A percentile compares a stretch with the other conserved stretches of the same genome.
phyloP scores from a whole-genome alignment of 164 flowering plant genomes.

The Santalum album region DNA sequence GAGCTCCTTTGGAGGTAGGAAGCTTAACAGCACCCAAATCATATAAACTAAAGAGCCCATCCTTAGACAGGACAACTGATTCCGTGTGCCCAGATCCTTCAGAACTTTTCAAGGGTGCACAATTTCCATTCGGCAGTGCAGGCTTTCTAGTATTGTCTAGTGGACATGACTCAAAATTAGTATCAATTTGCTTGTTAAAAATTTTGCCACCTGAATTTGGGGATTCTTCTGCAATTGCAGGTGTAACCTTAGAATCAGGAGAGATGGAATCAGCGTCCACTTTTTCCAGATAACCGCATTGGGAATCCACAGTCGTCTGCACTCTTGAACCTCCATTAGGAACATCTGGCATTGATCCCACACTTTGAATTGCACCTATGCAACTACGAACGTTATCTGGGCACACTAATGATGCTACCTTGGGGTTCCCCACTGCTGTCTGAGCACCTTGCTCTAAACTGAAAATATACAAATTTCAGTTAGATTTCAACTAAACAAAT shows the following conservation, averaged over 20 bases:
- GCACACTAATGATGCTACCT: constrained; percentile 7
- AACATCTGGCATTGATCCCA: constrained; percentile 14
- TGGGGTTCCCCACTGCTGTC: constrained; percentile 15
- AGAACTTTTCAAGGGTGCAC: constrained; percentile 20
- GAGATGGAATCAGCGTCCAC: constrained; percentile 8
- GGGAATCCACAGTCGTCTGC: constrained; percentile 15
- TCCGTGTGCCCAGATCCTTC: constrained; percentile 26
- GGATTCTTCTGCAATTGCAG: constrained; percentile 7
- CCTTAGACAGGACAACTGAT: constrained; percentile 10
- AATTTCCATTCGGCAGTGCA: constrained; percentile 11
- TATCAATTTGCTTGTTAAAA: constrained; percentile 13
- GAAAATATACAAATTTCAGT: constrained; percentile 24
- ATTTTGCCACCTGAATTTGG: constrained; percentile 4
- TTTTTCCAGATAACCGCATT: constrained; percentile 8
- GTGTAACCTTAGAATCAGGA: constrained; percentile 13
- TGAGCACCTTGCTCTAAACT: constrained; percentile 58
- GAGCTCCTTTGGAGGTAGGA: constrained; percentile 10
- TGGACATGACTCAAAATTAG: constrained; percentile 6
- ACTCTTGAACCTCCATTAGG: constrained; percentile 10
- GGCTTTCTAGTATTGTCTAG: constrained; percentile 13
- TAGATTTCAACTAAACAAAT: constrained; percentile 5
- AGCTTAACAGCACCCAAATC: constrained; percentile 11
- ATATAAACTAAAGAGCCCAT: constrained; percentile 11
- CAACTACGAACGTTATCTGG: constrained; percentile 7
- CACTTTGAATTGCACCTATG: constrained; percentile 10